Percentiles rank a stretch among this genome's conserved stretches.
phyloP scores from a whole-genome alignment of 1,139 yeast species.

The Debaryomyces udenii region DNA sequence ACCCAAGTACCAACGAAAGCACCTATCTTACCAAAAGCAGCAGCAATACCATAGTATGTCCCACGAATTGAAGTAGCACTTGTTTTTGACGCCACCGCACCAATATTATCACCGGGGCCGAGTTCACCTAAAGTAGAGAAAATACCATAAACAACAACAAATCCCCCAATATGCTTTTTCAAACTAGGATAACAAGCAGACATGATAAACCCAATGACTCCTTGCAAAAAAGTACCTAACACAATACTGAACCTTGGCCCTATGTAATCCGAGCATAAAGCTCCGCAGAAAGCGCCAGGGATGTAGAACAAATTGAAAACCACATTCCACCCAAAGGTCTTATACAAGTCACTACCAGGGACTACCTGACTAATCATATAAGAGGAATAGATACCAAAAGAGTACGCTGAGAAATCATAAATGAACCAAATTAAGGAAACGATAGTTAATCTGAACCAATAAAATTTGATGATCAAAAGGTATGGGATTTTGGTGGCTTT shows the following conservation, averaged over 20 bases:
- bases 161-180: conserved; percentile 67
- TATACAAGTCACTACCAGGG: conserved; percentile 64
- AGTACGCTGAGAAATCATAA: conserved; percentile 85
- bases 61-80: conserved; percentile 89
- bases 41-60: conserved; percentile 87
- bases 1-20: conserved; percentile 90
- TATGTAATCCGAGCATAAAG: conserved; percentile 74
- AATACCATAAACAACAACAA: conserved; percentile 84
- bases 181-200: conserved; percentile 67
- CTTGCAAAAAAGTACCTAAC: conserved; percentile 71
- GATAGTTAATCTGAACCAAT: conserved; percentile 76
- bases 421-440: conserved; percentile 86
- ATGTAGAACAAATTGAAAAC: conserved; percentile 85
- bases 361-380: conserved; percentile 63
- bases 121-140: conserved; percentile 87
- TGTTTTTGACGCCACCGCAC: conserved; percentile 83
- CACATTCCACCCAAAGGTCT: conserved; percentile 90
- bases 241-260: conserved; percentile 85
- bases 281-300: conserved; percentile 90
- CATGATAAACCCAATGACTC: conserved; percentile 82
- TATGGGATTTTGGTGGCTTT: conserved; percentile 64
- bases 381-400: conserved; percentile 83
- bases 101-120: conserved; percentile 93
- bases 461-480: conserved; percentile 69
- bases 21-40: conserved; percentile 89